Percentiles rank a stretch among this genome's conserved stretches.
These are phyloP conservation scores for Beta lomatogona DNA, from an alignment of 179 eudicot genomes.

Conservation along the genomic window DNA sequence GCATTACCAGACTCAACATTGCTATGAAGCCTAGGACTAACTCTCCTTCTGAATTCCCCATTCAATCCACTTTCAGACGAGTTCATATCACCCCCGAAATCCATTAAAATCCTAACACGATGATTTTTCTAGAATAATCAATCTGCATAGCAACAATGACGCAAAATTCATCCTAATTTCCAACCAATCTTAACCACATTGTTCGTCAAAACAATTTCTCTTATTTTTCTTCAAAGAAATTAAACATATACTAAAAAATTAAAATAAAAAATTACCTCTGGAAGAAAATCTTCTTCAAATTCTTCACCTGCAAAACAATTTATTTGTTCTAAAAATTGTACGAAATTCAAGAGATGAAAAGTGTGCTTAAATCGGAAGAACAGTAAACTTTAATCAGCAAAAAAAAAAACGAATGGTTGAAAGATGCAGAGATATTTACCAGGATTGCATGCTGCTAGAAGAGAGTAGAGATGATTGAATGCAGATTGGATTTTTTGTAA, in stretches of 20 bases:
- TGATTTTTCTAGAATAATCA: background rate
- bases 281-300: too few relatives aligned
- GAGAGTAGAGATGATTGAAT: background rate
- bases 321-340: too few relatives aligned
- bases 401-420: too few relatives aligned
- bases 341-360: too few relatives aligned
- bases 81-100: background rate
- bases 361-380: too few relatives aligned
- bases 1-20: background rate
- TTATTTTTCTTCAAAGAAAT: too few relatives aligned
- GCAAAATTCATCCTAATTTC: background rate
- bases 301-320: too few relatives aligned
- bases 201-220: background rate
- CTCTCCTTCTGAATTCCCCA: conserved; percentile 8
- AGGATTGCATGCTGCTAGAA: background rate
- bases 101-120: background rate
- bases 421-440: background rate
- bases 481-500: background rate
- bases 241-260: too few relatives aligned
- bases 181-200: background rate
- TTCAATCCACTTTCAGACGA: background rate
- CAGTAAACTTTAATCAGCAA: background rate
- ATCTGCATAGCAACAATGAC: background rate
- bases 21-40: conserved; percentile 18
- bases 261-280: background rate